Evolutionary conservation across 1,139 yeast genomes (phyloP), one percentile per base, ranked within the genome.

Genomic region (Saccharomyces hybrid): DNA sequence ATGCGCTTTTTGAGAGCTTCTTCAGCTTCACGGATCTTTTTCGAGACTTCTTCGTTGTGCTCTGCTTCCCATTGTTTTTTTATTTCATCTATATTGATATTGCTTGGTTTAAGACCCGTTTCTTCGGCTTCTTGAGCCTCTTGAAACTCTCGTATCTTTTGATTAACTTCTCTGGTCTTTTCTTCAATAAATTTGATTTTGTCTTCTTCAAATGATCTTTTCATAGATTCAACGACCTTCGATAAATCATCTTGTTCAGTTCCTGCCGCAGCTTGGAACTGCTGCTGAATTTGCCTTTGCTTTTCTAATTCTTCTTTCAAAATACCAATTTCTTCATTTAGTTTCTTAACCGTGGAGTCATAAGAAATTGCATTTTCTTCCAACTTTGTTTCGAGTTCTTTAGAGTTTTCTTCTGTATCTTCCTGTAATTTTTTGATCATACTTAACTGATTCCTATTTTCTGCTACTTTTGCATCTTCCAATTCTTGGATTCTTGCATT

Each of bases 1-100:
- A 70, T 61, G 14, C 65, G 62, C 26, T 51, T 61, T 55, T 69
- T 70, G 49, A 63, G 53, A 13, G 59, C 59, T 47, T 70, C 71
- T 9, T 65, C 56, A 8, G 70, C 71, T 47, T 56, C 63, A n/a
- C 61, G 57, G 16, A 64, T 57, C 30, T 62, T 56, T 23, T 55
- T 50, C 4, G 54, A 52, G 2, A 61, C 50, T n/a, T 63, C 60
- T 13, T 49, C 55, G 34, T 67, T 69, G 50, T 64, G 63, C 34
- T 64, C 66, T 6, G 59, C 59, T 54, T 66, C 67, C 62, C 64
- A 56, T 51, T 62, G 49, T 31, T 56, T 58, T 51, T 55, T 62
- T 11, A 64, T 42, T 4, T 41, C 50, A 4, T 55, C 57, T 9
- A 52, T 31, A 50, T 60, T 55, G 11, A 48, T 11, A 25, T 61